A percentile compares a stretch with the other conserved stretches of the same genome.
Evolutionary conservation across 805 yeast genomes (phyloP).

Genomic region (Wickerhamomyces bovis): DNA sequence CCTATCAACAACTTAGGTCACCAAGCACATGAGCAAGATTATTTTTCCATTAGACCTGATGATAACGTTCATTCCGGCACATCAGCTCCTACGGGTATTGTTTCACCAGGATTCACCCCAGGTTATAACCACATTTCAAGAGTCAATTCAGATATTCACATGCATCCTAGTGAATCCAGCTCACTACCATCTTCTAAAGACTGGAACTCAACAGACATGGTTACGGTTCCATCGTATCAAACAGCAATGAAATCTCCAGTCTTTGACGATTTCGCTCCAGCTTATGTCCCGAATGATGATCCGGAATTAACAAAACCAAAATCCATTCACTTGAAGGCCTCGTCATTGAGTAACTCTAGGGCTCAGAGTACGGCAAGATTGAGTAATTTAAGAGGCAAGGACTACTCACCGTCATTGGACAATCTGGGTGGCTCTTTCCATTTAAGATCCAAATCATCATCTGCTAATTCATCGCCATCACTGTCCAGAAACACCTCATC

Average conservation of each 20-base stretch:
- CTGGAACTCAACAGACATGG: slow-evolving; percentile 41
- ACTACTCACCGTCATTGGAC: slow-evolving; percentile 1
- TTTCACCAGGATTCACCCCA: slow-evolving; percentile 46
- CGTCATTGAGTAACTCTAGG: slow-evolving; percentile 22
- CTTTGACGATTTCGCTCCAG: slow-evolving; percentile 60
- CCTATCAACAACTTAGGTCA: slow-evolving; percentile 17
- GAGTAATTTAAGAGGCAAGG: slow-evolving; percentile 18
- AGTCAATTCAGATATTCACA: slow-evolving; percentile 39
- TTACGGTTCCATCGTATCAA: slow-evolving; percentile 78
- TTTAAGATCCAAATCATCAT: slow-evolving; percentile 6
- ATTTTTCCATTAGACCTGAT: slow-evolving; percentile 26
- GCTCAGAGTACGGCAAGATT: slow-evolving; percentile 22
- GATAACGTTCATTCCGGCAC: neutral
- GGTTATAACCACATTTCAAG: slow-evolving; percentile 53
- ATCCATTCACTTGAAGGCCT: slow-evolving; percentile 22
- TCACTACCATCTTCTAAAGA: slow-evolving; percentile 19
- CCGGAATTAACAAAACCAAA: slow-evolving; percentile 19
- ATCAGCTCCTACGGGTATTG: slow-evolving; percentile 8
- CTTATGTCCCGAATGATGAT: slow-evolving; percentile 36
- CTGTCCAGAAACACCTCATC: slow-evolving; percentile 18
- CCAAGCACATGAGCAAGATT: slow-evolving; percentile 24
- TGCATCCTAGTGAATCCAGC: slow-evolving; percentile 18
- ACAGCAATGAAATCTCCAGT: slow-evolving; percentile 62
- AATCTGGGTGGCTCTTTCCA: neutral
- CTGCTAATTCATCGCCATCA: slow-evolving; percentile 17